phyloP scores from a whole-genome alignment of 2,329 filamentous ascomycete genomes.

The Phaeosphaeria sp. region DNA sequence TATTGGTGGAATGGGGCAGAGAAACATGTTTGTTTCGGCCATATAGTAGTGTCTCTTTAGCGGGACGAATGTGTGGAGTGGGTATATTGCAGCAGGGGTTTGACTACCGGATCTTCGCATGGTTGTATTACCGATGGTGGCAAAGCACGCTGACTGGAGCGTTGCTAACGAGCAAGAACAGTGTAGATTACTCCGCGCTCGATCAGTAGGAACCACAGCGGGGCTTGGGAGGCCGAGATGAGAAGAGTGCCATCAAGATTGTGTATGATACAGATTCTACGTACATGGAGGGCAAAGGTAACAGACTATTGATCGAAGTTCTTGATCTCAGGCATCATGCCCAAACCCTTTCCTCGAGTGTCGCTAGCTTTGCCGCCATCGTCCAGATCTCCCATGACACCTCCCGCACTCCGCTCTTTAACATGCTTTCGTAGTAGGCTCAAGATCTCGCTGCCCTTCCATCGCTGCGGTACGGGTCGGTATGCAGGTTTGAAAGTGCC shows the following conservation, averaged over 20 bases:
- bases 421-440: conserved; percentile 81
- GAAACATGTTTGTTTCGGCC: neutral
- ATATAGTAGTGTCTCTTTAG: conserved; percentile 3
- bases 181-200: neutral
- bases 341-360: conserved; percentile 48
- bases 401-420: conserved; percentile 69
- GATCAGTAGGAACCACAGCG: too few species aligned
- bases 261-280: conserved; percentile 1
- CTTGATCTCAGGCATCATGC: conserved; percentile 60
- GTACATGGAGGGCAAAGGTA: neutral
- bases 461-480: conserved; percentile 83
- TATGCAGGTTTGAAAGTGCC: conserved; percentile 95
- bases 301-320: conserved; percentile 50
- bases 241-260: neutral
- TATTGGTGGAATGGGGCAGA: neutral
- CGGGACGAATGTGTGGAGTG: conserved; percentile 2
- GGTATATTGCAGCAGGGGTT: neutral
- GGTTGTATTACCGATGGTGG: neutral
- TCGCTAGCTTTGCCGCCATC: conserved; percentile 37
- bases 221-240: neutral
- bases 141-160: neutral
- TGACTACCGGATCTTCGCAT: neutral
- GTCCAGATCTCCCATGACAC: conserved; percentile 51
- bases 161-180: neutral
- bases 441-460: conserved; percentile 84